Conservation (phyloP, 2,329 filamentous ascomycete genomes). For the Fusarium poae region DNA sequence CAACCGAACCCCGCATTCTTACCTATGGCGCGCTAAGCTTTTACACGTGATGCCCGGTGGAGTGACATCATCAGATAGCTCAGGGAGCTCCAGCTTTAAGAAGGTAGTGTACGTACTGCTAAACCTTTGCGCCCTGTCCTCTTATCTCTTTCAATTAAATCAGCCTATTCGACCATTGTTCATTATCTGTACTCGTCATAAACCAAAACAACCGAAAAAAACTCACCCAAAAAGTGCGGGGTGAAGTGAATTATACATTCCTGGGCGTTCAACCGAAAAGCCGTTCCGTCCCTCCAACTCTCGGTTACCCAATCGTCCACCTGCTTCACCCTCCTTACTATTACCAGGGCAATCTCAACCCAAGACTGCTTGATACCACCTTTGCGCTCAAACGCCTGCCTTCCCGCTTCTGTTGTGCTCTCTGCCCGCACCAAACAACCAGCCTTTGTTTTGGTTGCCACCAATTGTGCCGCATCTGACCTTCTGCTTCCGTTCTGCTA, state of each 20-base stretch:
- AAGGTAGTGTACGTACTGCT: constrained; percentile 49
- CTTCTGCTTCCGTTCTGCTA: constrained; percentile 42
- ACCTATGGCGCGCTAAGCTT: constrained; percentile 40
- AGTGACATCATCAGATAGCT: constrained; percentile 50
- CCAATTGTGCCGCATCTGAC: constrained; percentile 45
- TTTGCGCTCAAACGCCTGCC: constrained; percentile 38
- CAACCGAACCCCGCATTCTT: constrained; percentile 49
- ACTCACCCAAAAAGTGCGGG: constrained; percentile 46
- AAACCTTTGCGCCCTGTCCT: constrained; percentile 26
- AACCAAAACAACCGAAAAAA: constrained; percentile 22
- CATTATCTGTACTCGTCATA: constrained; percentile 30
- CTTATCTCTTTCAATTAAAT: constrained; percentile 33
- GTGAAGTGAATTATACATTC: constrained; percentile 42
- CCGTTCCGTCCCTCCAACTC: constrained; percentile 51
- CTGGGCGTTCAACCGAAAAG: constrained; percentile 45
- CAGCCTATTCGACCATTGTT: constrained; percentile 43
- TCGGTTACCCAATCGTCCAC: constrained; percentile 39
- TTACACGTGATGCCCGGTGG: constrained; percentile 43
- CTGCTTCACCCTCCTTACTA: constrained; percentile 35
- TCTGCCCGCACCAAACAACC: constrained; percentile 15
- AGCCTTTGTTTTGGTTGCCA: constrained; percentile 40
- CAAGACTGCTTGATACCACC: constrained; percentile 36
- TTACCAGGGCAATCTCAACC: constrained; percentile 45
- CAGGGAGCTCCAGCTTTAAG: constrained; percentile 49
- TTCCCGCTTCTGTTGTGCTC: constrained; percentile 47